Evolutionary conservation across 331 rosid species (phyloP), one percentile per base, ranked within the genome.

Genomic region (Pyracantha coccinea): DNA sequence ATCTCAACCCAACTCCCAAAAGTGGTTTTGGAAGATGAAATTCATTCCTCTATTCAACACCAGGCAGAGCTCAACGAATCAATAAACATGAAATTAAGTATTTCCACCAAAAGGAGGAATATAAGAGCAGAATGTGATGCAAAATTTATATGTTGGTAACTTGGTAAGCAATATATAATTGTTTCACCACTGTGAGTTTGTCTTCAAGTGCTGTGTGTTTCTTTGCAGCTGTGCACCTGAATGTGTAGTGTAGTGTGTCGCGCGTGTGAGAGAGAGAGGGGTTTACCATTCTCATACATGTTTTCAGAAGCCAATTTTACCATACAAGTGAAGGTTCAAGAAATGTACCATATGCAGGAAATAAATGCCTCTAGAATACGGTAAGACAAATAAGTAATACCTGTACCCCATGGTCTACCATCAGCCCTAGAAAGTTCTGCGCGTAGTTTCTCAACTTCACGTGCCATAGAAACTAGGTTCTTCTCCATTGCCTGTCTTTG

Each of bases 401-500:
- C 96, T 75, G 89, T 87, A 75, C 89, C 85, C 98, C 96, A 92
- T 24, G 79, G 88, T 81, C 96, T 89, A 66, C 86, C 82, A 53
- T 92, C 90, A 75, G 65, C 65, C 73, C 84, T 78, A 77, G 87
- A 73, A 84, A 92, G 88, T 82, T 92, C 96, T 63, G 95, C 95
- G 50, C 91, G 96, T 24, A 92, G 81, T 80, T 90, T 90, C 89
- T 92, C 96, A 75, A 90, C 96, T 82, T 92, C 98, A 41, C 91
- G 88, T 28, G 98, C 96, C 98, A 92, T 86, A 85, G 98, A 84
- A 86, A 90, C 89, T 85, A 89, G 75, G 79, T 86, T 90, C 77
- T 86, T 92, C 86, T 90, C 96, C 98, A 92, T 88, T 13, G 89
- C 83, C 88, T 89, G 96, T 80, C 93, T 87, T 85, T 92, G 98